A percentile compares a stretch with the other conserved stretches of the same genome.
Conservation (phyloP, 2,329 filamentous ascomycete species). For the Aureobasidium melanogenum region DNA sequence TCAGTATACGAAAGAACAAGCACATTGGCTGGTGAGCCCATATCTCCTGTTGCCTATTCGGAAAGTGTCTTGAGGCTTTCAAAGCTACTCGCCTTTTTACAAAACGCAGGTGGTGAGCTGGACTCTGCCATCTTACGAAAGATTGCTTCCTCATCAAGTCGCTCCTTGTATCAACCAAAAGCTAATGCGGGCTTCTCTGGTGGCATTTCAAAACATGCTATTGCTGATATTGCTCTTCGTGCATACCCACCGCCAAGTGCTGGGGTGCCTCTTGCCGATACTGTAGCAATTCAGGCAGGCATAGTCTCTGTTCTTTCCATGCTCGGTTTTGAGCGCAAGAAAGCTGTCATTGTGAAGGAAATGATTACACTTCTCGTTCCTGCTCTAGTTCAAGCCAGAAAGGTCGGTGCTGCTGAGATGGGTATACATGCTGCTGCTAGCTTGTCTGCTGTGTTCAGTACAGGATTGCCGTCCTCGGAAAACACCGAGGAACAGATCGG, state of each 20-base stretch:
- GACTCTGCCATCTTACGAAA: constrained; percentile 47
- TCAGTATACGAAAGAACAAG: constrained; percentile 63
- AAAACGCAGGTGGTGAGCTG: constrained; percentile 56
- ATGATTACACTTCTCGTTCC: constrained; percentile 74
- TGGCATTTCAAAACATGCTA: constrained; percentile 33
- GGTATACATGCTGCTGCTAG: constrained; percentile 91
- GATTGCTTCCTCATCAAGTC: constrained; percentile 25
- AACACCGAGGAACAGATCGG: constrained; percentile 2
- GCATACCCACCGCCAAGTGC: constrained; percentile 57
- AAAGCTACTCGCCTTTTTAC: constrained; percentile 59
- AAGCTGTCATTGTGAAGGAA: constrained; percentile 80
- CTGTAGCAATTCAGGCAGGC: constrained; percentile 70
- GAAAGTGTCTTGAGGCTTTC: constrained; percentile 67
- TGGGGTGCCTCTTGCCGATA: constrained; percentile 63
- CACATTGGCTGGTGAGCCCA: constrained; percentile 53
- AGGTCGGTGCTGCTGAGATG: constrained; percentile 88
- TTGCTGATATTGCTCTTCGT: constrained; percentile 56
- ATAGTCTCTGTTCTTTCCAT: constrained; percentile 78
- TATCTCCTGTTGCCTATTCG: constrained; percentile 62
- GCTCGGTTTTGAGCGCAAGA: constrained; percentile 77
- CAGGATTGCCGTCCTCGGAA: constrained; percentile 2
- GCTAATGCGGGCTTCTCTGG: constrained; percentile 3
- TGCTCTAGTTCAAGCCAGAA: constrained; percentile 81
- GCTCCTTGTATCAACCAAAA: constrained; percentile 2
- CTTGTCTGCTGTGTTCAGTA: constrained; percentile 59